phyloP scores from a whole-genome alignment of 2,329 filamentous ascomycete genomes.

The Cyclaneusma minus region DNA sequence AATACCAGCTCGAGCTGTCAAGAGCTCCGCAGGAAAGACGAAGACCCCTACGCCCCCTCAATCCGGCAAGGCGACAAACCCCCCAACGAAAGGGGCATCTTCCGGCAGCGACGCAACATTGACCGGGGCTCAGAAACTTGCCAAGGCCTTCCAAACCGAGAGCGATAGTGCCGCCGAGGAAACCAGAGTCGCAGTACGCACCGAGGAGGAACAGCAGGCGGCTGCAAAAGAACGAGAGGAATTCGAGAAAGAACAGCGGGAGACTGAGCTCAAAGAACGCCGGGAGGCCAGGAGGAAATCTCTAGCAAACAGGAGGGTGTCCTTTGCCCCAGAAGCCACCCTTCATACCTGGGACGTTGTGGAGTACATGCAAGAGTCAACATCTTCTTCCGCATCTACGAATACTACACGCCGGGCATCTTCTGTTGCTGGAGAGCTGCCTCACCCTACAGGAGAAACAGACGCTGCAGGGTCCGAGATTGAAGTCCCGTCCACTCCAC shows the following conservation, averaged over 20 bases:
- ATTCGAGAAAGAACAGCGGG: slow-evolving; percentile 39
- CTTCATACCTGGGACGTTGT: slow-evolving; percentile 95
- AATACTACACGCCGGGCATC: slow-evolving; percentile 65
- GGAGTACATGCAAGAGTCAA: slow-evolving; percentile 77
- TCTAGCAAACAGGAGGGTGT: slow-evolving; percentile 81
- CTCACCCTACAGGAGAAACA: slow-evolving; percentile 11
- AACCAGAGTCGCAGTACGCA: slow-evolving; percentile 46
- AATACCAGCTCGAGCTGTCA: slow-evolving; percentile 36
- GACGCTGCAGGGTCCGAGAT: slow-evolving; percentile 26
- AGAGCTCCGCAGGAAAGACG: slow-evolving; percentile 5
- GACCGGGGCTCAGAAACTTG: slow-evolving; percentile 23
- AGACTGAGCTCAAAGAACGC: slow-evolving; percentile 51
- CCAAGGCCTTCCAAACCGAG: slow-evolving; percentile 29
- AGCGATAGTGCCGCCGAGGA: slow-evolving; percentile 20
- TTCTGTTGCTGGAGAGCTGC: slow-evolving; percentile 20
- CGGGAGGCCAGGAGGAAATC: slow-evolving; percentile 86
- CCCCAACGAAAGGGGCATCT: no score
- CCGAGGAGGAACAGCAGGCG: slow-evolving; percentile 56
- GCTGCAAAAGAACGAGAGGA: slow-evolving; percentile 56
- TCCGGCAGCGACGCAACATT: slow-evolving; percentile 8
- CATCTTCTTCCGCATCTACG: slow-evolving; percentile 56
- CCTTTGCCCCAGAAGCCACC: slow-evolving; percentile 92
- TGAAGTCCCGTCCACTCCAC: slow-evolving; percentile 45
- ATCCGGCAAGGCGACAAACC: slow-evolving; percentile 5
- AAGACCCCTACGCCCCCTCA: slow-evolving; percentile 7